These are phyloP conservation scores for Lolium multiflorum DNA, from an alignment of 176 grass and related monocot genomes.

Conservation along the genomic window DNA sequence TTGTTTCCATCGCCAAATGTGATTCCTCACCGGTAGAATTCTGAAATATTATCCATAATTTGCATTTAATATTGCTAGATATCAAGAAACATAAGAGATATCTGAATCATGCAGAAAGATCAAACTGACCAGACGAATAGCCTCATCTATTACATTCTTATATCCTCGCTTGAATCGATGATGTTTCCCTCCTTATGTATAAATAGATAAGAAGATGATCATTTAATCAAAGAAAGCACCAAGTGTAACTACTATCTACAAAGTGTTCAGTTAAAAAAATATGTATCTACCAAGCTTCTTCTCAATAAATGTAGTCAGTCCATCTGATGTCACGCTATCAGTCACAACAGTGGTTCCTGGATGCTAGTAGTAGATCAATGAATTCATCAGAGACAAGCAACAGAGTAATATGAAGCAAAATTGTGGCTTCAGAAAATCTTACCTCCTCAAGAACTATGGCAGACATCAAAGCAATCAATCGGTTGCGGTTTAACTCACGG, in stretches of 20 bases:
- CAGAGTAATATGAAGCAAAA: conserved; percentile 38
- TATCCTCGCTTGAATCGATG: conserved; percentile 95
- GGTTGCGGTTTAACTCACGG: conserved; percentile 80
- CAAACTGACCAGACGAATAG: conserved; percentile 82
- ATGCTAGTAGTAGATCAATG: conserved; percentile 61
- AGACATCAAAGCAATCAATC: conserved; percentile 93
- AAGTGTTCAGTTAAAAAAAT: background rate
- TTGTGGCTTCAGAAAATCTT: conserved; percentile 16
- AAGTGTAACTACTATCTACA: conserved; percentile 24
- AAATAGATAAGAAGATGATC: conserved; percentile 36
- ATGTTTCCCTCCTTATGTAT: conserved; percentile 88
- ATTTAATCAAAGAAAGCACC: conserved; percentile 35
- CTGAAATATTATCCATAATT: conserved; percentile 50
- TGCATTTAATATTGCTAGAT: conserved; percentile 11
- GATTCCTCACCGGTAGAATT: conserved; percentile 93
- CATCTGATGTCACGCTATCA: conserved; percentile 98
- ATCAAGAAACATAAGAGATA: conserved; percentile 7
- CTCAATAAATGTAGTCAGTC: conserved; percentile 92
- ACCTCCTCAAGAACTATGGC: conserved; percentile 98
- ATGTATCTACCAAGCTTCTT: conserved; percentile 81
- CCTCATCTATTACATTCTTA: conserved; percentile 99
- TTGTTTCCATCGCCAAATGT: conserved; percentile 98
- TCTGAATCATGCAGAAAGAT: conserved; percentile 36
- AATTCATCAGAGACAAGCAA: conserved; percentile 37
- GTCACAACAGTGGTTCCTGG: conserved; percentile 92